Conservation (phyloP, 257 asterid genomes). For the Solanum stenotomum region DNA sequence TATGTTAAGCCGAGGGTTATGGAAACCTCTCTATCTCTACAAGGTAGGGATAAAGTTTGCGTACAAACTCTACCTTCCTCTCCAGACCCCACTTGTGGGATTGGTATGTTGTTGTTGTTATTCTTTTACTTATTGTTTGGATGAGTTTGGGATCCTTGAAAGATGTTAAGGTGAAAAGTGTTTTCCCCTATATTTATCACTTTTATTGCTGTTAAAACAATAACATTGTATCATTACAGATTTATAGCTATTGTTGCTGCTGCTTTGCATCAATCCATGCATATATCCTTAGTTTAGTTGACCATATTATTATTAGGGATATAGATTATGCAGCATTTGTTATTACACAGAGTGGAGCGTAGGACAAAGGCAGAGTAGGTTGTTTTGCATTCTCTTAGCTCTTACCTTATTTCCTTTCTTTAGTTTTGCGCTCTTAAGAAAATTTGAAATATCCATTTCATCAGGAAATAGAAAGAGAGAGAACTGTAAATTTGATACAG, state of each 20-base stretch:
- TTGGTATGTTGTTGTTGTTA: background rate
- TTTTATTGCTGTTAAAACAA: background rate
- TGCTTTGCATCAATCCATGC: background rate
- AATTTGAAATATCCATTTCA: background rate
- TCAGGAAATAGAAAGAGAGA: background rate
- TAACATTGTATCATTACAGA: background rate
- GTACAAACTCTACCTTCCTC: background rate
- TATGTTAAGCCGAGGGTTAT: background rate
- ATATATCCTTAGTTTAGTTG: background rate
- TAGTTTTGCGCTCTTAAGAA: background rate
- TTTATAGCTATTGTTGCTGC: background rate
- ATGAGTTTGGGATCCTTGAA: background rate
- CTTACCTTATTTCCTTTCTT: background rate
- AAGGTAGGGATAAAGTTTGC: background rate
- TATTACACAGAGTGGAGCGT: background rate
- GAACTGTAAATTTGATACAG: background rate
- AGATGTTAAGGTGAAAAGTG: background rate
- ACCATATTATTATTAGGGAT: background rate
- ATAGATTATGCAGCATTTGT: background rate
- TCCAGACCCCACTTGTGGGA: background rate
- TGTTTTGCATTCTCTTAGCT: background rate
- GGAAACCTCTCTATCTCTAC: background rate
- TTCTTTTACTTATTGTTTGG: background rate
- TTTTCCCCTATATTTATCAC: background rate
- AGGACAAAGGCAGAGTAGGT: background rate